Conservation (phyloP, 2,329 filamentous ascomycete genomes). For the Fusarium dimerum region DNA sequence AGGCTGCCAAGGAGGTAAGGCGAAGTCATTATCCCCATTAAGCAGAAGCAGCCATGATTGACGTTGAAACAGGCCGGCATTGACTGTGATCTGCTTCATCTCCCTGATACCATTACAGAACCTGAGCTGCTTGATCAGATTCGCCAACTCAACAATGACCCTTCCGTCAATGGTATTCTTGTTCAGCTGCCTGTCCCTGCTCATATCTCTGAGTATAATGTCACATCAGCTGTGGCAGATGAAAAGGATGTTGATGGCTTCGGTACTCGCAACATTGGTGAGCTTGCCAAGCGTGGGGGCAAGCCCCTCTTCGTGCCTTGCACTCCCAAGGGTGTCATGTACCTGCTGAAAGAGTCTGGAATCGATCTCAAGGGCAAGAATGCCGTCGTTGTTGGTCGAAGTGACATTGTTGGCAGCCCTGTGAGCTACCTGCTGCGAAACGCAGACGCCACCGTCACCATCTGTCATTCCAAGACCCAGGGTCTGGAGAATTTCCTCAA, state of each 20-base stretch:
- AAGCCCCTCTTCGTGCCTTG: conserved; percentile 88
- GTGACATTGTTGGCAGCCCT: conserved; percentile 96
- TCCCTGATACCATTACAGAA: conserved; percentile 79
- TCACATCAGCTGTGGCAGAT: conserved; percentile 88
- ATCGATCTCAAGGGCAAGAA: conserved; percentile 86
- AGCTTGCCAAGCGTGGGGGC: conserved; percentile 93
- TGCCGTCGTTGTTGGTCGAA: conserved; percentile 90
- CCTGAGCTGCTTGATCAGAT: conserved; percentile 84
- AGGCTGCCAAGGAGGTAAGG: conserved; percentile 85
- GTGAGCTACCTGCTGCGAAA: conserved; percentile 95
- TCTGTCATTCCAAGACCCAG: conserved; percentile 88
- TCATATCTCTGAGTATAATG: conserved; percentile 84
- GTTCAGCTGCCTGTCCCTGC: conserved; percentile 90
- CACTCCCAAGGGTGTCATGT: conserved; percentile 97
- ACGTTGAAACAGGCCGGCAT: conserved; percentile 71
- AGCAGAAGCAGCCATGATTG: conserved; percentile 1
- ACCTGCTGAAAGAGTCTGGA: conserved; percentile 79
- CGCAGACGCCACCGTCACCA: conserved; percentile 93
- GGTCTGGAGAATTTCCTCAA: conserved; percentile 74
- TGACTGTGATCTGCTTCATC: conserved; percentile 80
- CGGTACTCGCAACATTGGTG: conserved; percentile 89
- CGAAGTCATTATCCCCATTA: background rate
- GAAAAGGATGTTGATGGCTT: conserved; percentile 99
- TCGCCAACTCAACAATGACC: conserved; percentile 80
- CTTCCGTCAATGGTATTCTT: conserved; percentile 84